Percentiles rank a stretch among this genome's conserved stretches.
Conservation (phyloP, 805 yeast species). For the Ogataea trehalophila region DNA sequence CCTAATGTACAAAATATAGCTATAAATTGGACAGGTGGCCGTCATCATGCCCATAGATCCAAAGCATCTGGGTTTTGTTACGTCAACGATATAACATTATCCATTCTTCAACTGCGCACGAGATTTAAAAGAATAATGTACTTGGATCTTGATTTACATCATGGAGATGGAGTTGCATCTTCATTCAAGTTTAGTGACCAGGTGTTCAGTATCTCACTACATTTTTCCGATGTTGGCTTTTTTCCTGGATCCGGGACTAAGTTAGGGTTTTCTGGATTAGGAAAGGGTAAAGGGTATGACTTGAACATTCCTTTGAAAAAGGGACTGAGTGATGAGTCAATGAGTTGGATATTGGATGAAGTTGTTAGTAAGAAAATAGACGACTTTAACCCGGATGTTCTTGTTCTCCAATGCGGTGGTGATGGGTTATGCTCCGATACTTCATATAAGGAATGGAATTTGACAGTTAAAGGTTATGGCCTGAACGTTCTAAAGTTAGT, state of each 20-base stretch:
- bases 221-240: conserved; percentile 60
- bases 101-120: conserved; percentile 47
- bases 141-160: conserved; percentile 71
- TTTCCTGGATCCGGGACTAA: conserved; percentile 66
- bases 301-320: conserved; percentile 53
- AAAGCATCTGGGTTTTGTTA: conserved; percentile 70
- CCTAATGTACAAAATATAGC: conserved; percentile 31
- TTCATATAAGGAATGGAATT: conserved; percentile 61
- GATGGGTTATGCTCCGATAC: conserved; percentile 67
- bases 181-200: conserved; percentile 54
- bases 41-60: conserved; percentile 59
- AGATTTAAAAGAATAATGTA: conserved; percentile 47
- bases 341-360: conserved; percentile 34
- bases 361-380: conserved; percentile 40
- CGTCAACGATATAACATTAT: conserved; percentile 61
- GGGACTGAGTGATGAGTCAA: conserved; percentile 48
- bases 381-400: conserved; percentile 40
- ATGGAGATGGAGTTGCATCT: conserved; percentile 74
- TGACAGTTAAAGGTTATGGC: conserved; percentile 49
- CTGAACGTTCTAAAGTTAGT: conserved; percentile 29
- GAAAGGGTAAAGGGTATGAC: conserved; percentile 33
- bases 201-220: conserved; percentile 60
- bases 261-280: conserved; percentile 31
- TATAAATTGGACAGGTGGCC: conserved; percentile 76
- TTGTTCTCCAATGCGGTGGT: conserved; percentile 67